A percentile compares a stretch with the other conserved stretches of the same genome.
These are phyloP conservation scores for Aspergillus piperis DNA, from an alignment of 2,329 filamentous ascomycete genomes.

Conservation along the genomic window DNA sequence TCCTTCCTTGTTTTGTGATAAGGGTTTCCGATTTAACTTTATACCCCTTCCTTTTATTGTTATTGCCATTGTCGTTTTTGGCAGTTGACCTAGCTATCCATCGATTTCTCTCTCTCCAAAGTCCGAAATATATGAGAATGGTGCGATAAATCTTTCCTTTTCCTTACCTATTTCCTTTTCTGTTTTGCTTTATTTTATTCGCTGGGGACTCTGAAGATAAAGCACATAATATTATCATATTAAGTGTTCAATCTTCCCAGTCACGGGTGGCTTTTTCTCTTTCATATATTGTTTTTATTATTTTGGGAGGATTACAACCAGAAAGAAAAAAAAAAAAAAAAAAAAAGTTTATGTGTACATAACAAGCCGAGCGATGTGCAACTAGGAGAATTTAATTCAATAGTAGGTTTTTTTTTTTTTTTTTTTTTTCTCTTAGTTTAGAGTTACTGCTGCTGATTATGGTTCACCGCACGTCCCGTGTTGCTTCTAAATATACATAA, in stretches of 20 bases:
- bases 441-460: too few species aligned
- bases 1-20: conserved; percentile 10
- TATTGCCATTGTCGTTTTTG: background rate
- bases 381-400: background rate
- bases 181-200: background rate
- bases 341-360: background rate
- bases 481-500: too few species aligned
- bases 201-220: too few species aligned
- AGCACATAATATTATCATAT: too few species aligned
- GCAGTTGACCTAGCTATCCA: background rate
- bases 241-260: conserved; percentile 1
- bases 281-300: conserved; percentile 11
- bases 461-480: too few species aligned
- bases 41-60: conserved; percentile 15
- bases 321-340: too few species aligned
- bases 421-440: too few species aligned
- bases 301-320: background rate
- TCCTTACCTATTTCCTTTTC: conserved; percentile 8
- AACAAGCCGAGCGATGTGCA: background rate
- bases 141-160: background rate
- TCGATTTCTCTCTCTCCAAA: background rate
- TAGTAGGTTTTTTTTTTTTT: background rate
- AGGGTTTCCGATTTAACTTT: conserved; percentile 15
- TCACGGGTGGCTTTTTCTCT: conserved; percentile 3
- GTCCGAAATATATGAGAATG: background rate